Conservation (phyloP, 192 early-diverging fungal genomes). For the Coemansia sp. region DNA sequence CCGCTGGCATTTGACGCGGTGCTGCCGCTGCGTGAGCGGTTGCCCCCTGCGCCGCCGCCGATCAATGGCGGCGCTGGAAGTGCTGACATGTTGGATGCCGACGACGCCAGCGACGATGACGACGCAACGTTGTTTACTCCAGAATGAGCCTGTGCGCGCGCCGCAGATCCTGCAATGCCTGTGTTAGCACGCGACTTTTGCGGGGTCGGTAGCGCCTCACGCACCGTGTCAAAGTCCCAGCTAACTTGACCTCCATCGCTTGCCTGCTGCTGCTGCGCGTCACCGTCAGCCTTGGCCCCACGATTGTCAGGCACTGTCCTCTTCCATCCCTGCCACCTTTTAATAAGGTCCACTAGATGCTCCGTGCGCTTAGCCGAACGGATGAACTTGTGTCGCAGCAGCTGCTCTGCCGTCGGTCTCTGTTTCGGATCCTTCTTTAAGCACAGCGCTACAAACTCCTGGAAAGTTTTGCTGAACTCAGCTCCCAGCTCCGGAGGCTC, state of each 20-base stretch:
- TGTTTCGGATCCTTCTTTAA: constrained; percentile 81
- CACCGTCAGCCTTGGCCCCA: constrained; percentile 24
- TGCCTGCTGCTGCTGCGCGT: constrained; percentile 7
- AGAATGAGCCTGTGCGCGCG: constrained; percentile 4
- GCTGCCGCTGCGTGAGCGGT: constrained; percentile 54
- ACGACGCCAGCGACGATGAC: constrained; percentile 23
- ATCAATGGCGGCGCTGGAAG: constrained; percentile 51
- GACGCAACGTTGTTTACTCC: constrained; percentile 11
- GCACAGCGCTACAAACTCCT: constrained; percentile 86
- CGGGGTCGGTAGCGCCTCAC: constrained; percentile 45
- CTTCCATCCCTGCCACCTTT: constrained; percentile 79
- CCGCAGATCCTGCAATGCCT: constrained; percentile 1
- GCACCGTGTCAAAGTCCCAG: constrained; percentile 54
- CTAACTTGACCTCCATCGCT: constrained; percentile 30
- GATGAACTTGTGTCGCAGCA: constrained; percentile 88
- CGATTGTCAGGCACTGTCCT: constrained; percentile 55
- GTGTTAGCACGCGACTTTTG: constrained; percentile 17
- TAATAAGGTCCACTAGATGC: constrained; percentile 81
- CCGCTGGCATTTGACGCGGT: constrained; percentile 46
- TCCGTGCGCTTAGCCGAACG: constrained; percentile 77
- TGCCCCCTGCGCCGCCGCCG: constrained; percentile 20
- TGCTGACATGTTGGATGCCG: constrained; percentile 31
- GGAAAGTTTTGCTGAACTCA: constrained; percentile 76
- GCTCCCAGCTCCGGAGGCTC: constrained; percentile 80
- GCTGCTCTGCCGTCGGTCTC: constrained; percentile 85